Base-by-base conservation (phyloP, 2,329 filamentous ascomycete genomes). In the Sclerotinia minor region DNA sequence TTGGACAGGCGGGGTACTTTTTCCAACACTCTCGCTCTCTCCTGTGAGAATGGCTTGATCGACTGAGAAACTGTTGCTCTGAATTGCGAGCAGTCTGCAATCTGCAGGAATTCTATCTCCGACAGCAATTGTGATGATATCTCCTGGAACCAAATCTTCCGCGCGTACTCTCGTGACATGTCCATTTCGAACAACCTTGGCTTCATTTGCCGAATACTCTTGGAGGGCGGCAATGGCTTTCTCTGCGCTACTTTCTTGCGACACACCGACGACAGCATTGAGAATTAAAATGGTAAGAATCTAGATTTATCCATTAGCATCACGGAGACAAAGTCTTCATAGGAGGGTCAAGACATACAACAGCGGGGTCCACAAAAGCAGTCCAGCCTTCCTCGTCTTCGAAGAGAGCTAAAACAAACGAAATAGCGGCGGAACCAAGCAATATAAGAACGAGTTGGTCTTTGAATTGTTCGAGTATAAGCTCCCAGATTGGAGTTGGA, bases 381-480 rank as follows among this genome's bases (percentile, higher is more conserved):
- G 93, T 94, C 93, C 93, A 97, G 75, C 93, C 95, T 75, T 94
- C 92, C 70, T 91, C 91, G 55, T 95, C 91, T 78, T 99, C 95
- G 74, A 99, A 93, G 17, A 99, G 84, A 35, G 95, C 95, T 70
- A 99, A 84, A 35, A 94, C 88, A 78, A 99, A 98, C 2, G 95
- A 98, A 47, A 99, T 89, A 26, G 90, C 92, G 15, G 95, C 95
- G 49, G 94, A 98, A 66, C 88, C 95, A 61, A 99, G 86, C 29
- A 99, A 85, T 74, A 99, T 99, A 65, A 99, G 86, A 73, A 99
- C 95, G 59, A 99, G 87, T 80, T 99, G 95, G 78, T 99, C 95
- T 81, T 99, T 97, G 85, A 99, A 99, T 79, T 99, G 95, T 81
- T 99, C 95, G 69, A 99, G 85, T 67, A 99, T 92, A 71, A 99